Evolutionary conservation across 2,329 filamentous ascomycete species (phyloP), one percentile per base, ranked within the genome.

Genomic region (Clonostachys solani): DNA sequence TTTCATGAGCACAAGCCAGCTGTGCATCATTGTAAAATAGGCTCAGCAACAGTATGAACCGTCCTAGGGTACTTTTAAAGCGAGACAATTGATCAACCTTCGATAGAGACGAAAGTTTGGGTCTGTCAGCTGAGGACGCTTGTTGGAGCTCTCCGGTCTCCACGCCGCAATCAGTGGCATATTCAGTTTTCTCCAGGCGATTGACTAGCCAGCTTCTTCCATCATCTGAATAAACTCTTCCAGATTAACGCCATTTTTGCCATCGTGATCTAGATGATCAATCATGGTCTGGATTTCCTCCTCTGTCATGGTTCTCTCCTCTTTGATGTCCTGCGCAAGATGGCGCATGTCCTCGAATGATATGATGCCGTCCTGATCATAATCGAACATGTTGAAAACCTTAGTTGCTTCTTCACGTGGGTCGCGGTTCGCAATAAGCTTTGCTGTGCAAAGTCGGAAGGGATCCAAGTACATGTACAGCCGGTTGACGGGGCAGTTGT

Each of bases 261-360:
- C 92, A 61, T 95, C 89, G 54, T 96, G 78, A 71, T 99, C 94
- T 72, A 97, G 95, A 68, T 97, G 92, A 61, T 96, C 91, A 71
- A 99, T 94, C 94, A 99, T 99, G 54, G 91, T 91, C 56, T 83
- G 78, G 51, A 99, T 76, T 66, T 99, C 94, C 59, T 95, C 88
- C 61, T 99, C 92, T 56, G 94, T 89, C 56, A 99, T 76, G 12
- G 89, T 90, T 40, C 68, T 65, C 48, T 71, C 69, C 66, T 97
- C 92, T 8, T 94, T 94, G 53, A 99, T 74, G 65, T 97, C 94
- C 58, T 90, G 81, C 49, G 92, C 91, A 23, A 97, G 89, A 48
- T 90, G 77, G 52, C 90, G 77, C 68, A 99, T 72, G 71, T 97
- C 94, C 50, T 94, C 87, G 43, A 96, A 72, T 45, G 87, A 91